Percentiles rank a stretch among this genome's conserved stretches.
Evolutionary conservation across 352 stramenopile genomes (phyloP).

Genomic region (Globisporangium nagaii): DNA sequence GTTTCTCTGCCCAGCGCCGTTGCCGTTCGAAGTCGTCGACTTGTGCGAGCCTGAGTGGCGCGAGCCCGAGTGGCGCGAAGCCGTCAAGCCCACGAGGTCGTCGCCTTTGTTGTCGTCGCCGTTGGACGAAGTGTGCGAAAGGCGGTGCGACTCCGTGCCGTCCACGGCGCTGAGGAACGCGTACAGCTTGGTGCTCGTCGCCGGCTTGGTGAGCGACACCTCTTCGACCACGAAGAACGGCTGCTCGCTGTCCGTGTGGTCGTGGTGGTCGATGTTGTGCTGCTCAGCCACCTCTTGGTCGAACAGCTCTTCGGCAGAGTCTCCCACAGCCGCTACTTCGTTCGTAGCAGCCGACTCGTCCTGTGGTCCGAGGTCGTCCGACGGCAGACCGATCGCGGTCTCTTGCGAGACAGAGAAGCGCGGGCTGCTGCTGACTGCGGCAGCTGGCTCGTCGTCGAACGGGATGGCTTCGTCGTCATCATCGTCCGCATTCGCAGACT

Average conservation of each 20-base stretch:
- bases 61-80: constrained; percentile 5
- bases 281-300: constrained; percentile 8
- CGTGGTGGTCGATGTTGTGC: constrained; percentile 16
- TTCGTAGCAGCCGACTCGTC: not conserved
- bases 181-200: constrained; percentile 39
- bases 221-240: constrained; percentile 33
- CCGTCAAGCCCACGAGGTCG: not conserved
- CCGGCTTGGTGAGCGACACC: constrained; percentile 18
- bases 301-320: not conserved
- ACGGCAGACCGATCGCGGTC: not conserved
- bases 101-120: constrained; percentile 14
- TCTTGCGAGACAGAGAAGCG: constrained; percentile 8
- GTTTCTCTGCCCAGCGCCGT: constrained; percentile 1
- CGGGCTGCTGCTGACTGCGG: not conserved
- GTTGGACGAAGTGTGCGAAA: constrained; percentile 6
- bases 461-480: not conserved
- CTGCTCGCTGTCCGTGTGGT: constrained; percentile 23
- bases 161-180: constrained; percentile 52
- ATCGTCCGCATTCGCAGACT: not conserved
- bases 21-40: too few relatives aligned
- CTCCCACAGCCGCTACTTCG: not conserved
- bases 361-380: not conserved
- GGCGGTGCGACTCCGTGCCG: constrained; percentile 10
- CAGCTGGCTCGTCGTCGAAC: not conserved
- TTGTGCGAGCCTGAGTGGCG: constrained; percentile 2